A percentile compares a stretch with the other conserved stretches of the same genome.
Conservation (phyloP, 768 basidiomycete species). For the Termitomyces bulborhizus region DNA sequence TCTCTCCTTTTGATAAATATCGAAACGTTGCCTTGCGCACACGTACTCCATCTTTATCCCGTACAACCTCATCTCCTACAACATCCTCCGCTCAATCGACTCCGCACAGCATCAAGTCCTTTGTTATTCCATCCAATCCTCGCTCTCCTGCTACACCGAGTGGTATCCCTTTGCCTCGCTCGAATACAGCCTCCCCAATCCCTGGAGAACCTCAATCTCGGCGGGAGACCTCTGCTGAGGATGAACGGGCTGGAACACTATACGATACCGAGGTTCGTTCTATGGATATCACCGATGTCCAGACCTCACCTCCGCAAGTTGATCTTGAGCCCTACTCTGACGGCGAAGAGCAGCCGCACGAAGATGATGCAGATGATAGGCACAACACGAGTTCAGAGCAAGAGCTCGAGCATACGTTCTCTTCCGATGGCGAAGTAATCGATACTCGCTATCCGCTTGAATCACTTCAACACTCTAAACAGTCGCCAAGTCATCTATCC, state of each 20-base stretch:
- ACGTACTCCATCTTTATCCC: conserved; percentile 64
- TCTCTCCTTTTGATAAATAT: conserved; percentile 56
- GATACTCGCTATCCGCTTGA: conserved; percentile 22
- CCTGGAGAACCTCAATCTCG: conserved; percentile 21
- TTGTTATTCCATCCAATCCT: conserved; percentile 29
- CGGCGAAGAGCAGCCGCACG: conserved; percentile 9
- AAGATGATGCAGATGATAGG: conserved; percentile 12
- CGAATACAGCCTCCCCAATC: conserved; percentile 43
- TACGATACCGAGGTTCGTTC: conserved; percentile 31
- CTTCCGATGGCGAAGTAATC: conserved; percentile 54
- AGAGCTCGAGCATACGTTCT: conserved; percentile 60
- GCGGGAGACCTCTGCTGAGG: conserved; percentile 13
- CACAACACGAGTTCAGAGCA: conserved; percentile 15
- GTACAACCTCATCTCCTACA: conserved; percentile 50
- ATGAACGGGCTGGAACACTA: conserved; percentile 21
- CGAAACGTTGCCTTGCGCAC: conserved; percentile 57
- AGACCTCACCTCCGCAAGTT: conserved; percentile 34
- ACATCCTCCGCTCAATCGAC: conserved; percentile 63
- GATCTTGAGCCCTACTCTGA: conserved; percentile 11
- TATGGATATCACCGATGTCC: conserved; percentile 51
- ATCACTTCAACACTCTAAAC: conserved; percentile 23
- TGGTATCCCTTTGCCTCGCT: conserved; percentile 46
- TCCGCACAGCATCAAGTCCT: conserved; percentile 49
- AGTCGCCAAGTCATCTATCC: conserved; percentile 30
- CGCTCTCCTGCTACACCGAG: conserved; percentile 43